phyloP scores from a whole-genome alignment of 768 basidiomycete genomes.

The Boletellus emodensis region DNA sequence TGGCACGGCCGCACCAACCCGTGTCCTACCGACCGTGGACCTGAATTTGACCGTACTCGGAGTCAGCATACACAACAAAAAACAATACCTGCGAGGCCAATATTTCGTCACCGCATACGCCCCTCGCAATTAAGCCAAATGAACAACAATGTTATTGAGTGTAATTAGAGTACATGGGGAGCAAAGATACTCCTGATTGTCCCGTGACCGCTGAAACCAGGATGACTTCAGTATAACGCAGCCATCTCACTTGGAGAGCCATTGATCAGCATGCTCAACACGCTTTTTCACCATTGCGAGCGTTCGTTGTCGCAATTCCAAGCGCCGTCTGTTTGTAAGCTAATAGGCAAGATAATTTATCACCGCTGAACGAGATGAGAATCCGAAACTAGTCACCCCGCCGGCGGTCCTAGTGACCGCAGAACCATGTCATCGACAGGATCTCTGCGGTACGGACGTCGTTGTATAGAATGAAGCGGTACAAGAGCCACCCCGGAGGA shows the following conservation, averaged over 20 bases:
- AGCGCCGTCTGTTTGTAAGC: constrained; percentile 10
- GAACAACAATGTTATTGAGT: constrained; percentile 12
- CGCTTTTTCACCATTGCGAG: constrained; percentile 4
- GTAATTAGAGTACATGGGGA: constrained; percentile 14
- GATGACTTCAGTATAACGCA: neutral
- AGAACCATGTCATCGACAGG: constrained; percentile 61
- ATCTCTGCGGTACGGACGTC: constrained; percentile 58
- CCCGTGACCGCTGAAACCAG: neutral
- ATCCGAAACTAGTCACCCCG: constrained; percentile 33
- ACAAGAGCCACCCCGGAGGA: constrained; percentile 44
- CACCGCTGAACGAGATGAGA: constrained; percentile 15
- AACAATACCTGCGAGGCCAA: constrained; percentile 8
- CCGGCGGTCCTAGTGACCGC: constrained; percentile 41
- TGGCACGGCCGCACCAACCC: neutral
- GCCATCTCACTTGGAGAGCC: neutral
- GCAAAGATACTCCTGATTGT: no score
- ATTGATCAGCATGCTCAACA: neutral
- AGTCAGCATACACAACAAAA: constrained; percentile 11
- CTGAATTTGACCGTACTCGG: constrained; percentile 28
- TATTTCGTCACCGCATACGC: constrained; percentile 15
- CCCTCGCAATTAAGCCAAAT: constrained; percentile 25
- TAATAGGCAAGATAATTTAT: constrained; percentile 19
- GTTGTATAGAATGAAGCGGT: constrained; percentile 52
- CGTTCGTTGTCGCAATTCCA: constrained; percentile 5
- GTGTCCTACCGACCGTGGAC: constrained; percentile 7